Base-by-base conservation (phyloP, 2,329 filamentous ascomycete species). In the Fusarium continuum region DNA sequence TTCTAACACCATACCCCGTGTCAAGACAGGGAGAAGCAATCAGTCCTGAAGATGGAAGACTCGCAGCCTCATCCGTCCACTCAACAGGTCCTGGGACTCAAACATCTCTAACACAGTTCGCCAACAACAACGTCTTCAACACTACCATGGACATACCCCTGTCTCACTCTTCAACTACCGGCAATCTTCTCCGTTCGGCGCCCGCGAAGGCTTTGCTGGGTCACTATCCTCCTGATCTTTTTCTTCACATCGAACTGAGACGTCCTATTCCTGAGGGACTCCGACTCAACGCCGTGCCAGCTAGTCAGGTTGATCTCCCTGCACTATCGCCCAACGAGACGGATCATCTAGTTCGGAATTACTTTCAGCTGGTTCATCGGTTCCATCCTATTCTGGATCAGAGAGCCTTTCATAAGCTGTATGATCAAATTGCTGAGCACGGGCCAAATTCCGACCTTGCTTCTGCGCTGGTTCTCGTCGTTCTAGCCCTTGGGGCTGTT, bases 91-190 rank as follows among this genome's bases (percentile, higher is more conserved):
- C 64, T 0, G 61, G 53, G 5, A 55, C 52, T 0, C 62, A 63
- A 16, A 48, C 56, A 2, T 65, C 61, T 0, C 9, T 65, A 0
- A 52, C 61, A 0, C 64, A 68, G 9, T 65, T 67, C 13, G 65
- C 64, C 2, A 68, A 68, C 8, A 62, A 54, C 4, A 67, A 65
- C 48, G 64, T 63, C 1, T 61, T 67, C 22, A 67, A 67, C 29
- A 67, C 64, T 3, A 67, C 64, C 0, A 67, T 67, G 64, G 64
- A 65, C 10, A 67, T 67, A 6, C 64, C 64, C 0, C 17, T 67
- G 0, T 68, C 61, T 5, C 64, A 67, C 9, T 67, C 64, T 1
- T 65, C 64, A 0, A 68, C 64, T 0, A 55, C 61, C 0, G 64
- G 64, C 2, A 67, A 65, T 3, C 31, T 67, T 1, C 17, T 67